Conservation (phyloP, 306 rosid genomes). For the Calophaca sinica region DNA sequence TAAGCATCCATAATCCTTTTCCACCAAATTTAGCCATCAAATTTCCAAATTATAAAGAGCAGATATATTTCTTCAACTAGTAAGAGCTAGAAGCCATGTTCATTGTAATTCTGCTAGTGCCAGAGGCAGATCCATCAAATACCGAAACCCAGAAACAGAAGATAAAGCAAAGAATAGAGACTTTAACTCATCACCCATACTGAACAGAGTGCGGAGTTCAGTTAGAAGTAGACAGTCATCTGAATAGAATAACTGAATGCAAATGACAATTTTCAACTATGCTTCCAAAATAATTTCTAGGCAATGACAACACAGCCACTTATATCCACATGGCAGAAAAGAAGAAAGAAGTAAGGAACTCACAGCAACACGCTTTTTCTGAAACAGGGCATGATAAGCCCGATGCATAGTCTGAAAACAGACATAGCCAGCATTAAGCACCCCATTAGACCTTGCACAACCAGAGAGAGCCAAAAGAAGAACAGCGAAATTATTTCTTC, state of each 20-base stretch:
- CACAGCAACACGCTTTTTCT: constrained; percentile 58
- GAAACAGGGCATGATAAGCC: constrained; percentile 63
- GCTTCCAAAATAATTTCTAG: constrained; percentile 11
- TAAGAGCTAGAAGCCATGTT: constrained; percentile 20
- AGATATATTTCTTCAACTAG: constrained; percentile 17
- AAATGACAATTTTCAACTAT: constrained; percentile 24
- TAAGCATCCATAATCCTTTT: not conserved
- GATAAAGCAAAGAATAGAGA: constrained; percentile 1
- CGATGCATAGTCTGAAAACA: constrained; percentile 86
- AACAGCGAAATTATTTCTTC: constrained; percentile 60
- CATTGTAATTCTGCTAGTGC: constrained; percentile 20
- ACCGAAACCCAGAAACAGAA: constrained; percentile 2
- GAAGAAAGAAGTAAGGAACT: constrained; percentile 40
- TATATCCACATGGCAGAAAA: not conserved
- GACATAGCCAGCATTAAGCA: constrained; percentile 86
- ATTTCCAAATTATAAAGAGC: constrained; percentile 29
- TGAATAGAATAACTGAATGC: not conserved
- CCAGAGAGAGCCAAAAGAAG: constrained; percentile 76
- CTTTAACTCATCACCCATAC: not conserved
- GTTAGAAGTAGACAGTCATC: constrained; percentile 25
- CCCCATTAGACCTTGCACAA: constrained; percentile 86
- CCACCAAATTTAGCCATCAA: not conserved
- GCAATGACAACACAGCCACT: constrained; percentile 18
- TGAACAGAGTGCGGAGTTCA: not conserved
- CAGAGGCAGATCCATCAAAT: constrained; percentile 2